phyloP scores from a whole-genome alignment of 1,284 basidiomycete species.

The Apiotrichum laibachii region DNA sequence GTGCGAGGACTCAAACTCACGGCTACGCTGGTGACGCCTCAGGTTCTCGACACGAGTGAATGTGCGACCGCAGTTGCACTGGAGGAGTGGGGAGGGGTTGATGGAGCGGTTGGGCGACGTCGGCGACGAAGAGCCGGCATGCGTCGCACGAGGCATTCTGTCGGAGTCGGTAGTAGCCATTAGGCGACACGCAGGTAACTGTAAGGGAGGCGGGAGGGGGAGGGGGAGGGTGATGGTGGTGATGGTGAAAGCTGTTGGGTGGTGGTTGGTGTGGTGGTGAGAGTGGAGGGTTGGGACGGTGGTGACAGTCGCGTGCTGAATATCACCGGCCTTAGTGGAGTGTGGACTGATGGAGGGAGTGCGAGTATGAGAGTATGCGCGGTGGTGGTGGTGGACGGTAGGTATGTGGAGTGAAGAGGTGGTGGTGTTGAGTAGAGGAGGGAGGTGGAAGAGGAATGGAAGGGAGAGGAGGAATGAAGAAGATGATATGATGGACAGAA shows the following conservation, averaged over 20 bases:
- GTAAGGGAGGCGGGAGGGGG: not conserved
- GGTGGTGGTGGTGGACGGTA: too few species aligned
- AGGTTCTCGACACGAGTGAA: slow-evolving; percentile 11
- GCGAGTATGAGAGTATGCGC: not conserved
- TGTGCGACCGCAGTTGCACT: slow-evolving; percentile 9
- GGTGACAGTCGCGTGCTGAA: too few species aligned
- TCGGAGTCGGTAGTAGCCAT: not conserved
- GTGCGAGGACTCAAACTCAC: not conserved
- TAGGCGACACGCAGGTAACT: not conserved
- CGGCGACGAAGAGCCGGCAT: not conserved
- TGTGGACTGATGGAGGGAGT: not conserved
- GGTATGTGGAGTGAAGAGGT: not conserved
- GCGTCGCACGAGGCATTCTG: not conserved
- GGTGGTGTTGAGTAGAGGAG: not conserved
- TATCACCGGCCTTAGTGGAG: too few species aligned
- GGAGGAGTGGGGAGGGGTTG: not conserved
- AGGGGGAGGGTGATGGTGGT: not conserved
- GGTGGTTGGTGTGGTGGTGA: not conserved
- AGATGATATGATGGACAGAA: not conserved
- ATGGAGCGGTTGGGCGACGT: not conserved
- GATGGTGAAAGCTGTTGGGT: too few species aligned
- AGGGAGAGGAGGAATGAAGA: not conserved
- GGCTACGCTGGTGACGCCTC: slow-evolving; percentile 7
- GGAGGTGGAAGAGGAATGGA: too few species aligned
- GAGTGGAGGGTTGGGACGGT: not conserved